phyloP scores from a whole-genome alignment of 148 eudicot species.

The Rhododendron mucronatum region DNA sequence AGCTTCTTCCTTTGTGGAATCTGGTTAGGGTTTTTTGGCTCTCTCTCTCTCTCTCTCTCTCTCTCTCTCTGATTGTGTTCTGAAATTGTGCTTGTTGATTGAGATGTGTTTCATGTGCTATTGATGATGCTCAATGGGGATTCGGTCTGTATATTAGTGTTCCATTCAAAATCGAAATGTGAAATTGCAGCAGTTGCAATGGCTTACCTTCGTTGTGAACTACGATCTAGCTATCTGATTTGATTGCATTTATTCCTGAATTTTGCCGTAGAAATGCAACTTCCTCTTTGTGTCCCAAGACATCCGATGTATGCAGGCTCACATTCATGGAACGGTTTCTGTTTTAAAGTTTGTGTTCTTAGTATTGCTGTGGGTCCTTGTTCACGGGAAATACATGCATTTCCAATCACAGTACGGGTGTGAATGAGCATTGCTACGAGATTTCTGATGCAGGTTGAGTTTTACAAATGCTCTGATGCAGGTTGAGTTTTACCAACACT shows the following conservation, averaged over 20 bases:
- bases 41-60: not conserved
- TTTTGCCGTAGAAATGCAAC: not conserved
- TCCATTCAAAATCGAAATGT: not conserved
- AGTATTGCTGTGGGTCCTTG: not conserved
- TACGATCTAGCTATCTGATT: not conserved
- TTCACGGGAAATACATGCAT: not conserved
- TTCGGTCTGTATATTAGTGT: not conserved
- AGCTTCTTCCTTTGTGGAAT: not conserved
- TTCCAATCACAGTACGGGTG: not conserved
- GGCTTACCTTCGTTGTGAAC: not conserved
- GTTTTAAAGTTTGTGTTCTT: not conserved
- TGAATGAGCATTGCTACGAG: not conserved
- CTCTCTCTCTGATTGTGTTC: not conserved
- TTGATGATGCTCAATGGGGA: not conserved
- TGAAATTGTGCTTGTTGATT: not conserved
- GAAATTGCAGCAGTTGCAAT: not conserved
- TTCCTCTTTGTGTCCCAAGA: not conserved
- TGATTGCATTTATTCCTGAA: not conserved
- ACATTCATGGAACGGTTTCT: not conserved
- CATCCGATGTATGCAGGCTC: not conserved
- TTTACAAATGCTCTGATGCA: not conserved
- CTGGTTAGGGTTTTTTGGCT: not conserved
- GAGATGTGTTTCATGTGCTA: not conserved
- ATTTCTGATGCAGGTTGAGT: not conserved
- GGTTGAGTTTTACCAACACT: not conserved